Evolutionary conservation across 2,329 filamentous ascomycete genomes (phyloP).

Genomic region (Whalleya microplaca): DNA sequence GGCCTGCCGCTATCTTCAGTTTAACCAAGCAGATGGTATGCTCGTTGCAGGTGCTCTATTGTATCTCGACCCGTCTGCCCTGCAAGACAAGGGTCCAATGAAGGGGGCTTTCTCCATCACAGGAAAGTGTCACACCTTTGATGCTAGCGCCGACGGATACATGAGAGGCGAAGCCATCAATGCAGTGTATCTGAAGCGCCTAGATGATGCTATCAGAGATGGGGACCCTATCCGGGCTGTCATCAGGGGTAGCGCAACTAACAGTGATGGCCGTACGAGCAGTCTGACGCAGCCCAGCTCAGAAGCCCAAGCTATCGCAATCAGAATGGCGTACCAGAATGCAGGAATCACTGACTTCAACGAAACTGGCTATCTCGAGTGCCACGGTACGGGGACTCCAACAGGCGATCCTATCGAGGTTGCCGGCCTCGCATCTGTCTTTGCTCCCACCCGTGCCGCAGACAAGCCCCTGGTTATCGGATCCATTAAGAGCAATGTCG

Average conservation of each 20-base stretch:
- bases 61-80: too few relatives aligned
- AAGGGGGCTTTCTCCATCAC: too few relatives aligned
- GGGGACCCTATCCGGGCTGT: constrained; percentile 29
- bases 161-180: constrained; percentile 48
- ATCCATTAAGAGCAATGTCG: constrained; percentile 33
- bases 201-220: constrained; percentile 41
- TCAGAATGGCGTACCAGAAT: too few relatives aligned
- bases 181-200: constrained; percentile 45
- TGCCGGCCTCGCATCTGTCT: constrained; percentile 32
- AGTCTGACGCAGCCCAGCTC: too few relatives aligned
- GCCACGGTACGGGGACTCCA: constrained; percentile 43
- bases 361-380: constrained; percentile 31
- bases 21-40: too few relatives aligned
- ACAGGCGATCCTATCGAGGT: constrained; percentile 41
- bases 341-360: too few relatives aligned
- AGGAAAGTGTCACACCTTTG: too few relatives aligned
- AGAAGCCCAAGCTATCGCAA: too few relatives aligned
- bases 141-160: too few relatives aligned
- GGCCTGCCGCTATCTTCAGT: too few relatives aligned
- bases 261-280: constrained; percentile 42
- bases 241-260: constrained; percentile 39
- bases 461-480: constrained; percentile 23
- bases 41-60: too few relatives aligned
- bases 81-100: too few relatives aligned
- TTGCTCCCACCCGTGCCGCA: constrained; percentile 18